Conservation (phyloP, 768 basidiomycete species). For the Hygrophorus russula region DNA sequence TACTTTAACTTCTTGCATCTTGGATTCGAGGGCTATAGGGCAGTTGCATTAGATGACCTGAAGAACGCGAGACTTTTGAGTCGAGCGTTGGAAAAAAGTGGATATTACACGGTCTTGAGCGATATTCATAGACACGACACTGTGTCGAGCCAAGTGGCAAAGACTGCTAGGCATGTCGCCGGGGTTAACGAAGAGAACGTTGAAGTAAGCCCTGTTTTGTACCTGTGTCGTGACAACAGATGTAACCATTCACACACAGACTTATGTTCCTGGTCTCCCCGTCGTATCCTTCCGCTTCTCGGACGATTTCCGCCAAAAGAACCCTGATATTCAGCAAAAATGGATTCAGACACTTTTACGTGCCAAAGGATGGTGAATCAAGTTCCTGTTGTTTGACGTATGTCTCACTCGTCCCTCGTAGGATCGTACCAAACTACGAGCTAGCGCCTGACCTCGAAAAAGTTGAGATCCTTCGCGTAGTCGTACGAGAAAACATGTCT, state of each 20-base stretch:
- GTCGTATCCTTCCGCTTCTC: constrained; percentile 59
- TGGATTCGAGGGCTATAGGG: constrained; percentile 46
- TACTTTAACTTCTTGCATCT: constrained; percentile 56
- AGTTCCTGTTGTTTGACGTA: constrained; percentile 7
- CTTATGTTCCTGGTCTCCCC: constrained; percentile 48
- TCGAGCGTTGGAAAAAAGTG: constrained; percentile 45
- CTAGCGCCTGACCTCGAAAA: constrained; percentile 42
- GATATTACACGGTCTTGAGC: constrained; percentile 41
- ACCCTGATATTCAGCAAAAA: constrained; percentile 48
- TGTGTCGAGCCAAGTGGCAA: constrained; percentile 11
- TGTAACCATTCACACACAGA: constrained; percentile 17
- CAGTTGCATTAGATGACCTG: constrained; percentile 36
- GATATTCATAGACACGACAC: constrained; percentile 41
- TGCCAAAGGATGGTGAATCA: constrained; percentile 42
- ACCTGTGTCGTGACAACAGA: constrained; percentile 7
- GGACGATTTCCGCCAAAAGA: constrained; percentile 39
- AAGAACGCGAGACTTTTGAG: constrained; percentile 55
- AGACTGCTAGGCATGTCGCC: constrained; percentile 20
- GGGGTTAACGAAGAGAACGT: constrained; percentile 39
- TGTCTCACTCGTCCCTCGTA: constrained; percentile 4
- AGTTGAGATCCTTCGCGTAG: constrained; percentile 53
- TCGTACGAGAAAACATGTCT: constrained; percentile 49
- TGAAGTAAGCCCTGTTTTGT: constrained; percentile 31
- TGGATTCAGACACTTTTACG: constrained; percentile 45
- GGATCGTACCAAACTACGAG: constrained; percentile 44